Percentiles rank a stretch among this genome's conserved stretches.
Evolutionary conservation across 805 yeast genomes (phyloP).

Genomic region (Monosporozyma siamensis): DNA sequence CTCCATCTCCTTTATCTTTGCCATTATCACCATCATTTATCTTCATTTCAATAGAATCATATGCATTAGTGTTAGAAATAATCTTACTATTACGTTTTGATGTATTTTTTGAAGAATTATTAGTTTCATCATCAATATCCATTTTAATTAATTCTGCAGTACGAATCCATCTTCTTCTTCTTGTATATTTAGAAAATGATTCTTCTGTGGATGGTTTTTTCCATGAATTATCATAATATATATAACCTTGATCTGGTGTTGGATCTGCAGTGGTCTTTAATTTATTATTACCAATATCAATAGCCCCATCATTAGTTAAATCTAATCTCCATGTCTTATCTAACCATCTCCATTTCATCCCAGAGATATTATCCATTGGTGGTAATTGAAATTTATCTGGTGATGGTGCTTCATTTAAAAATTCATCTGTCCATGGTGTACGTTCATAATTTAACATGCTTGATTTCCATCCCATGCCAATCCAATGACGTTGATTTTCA

Average conservation of each 20-base stretch:
- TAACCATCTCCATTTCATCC: slow-evolving; percentile 90
- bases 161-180: slow-evolving; percentile 93
- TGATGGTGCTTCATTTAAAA: slow-evolving; percentile 72
- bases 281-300: slow-evolving; percentile 55
- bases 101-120: background rate
- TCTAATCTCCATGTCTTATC: slow-evolving; percentile 90
- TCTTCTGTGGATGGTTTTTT: slow-evolving; percentile 81
- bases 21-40: background rate
- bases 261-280: slow-evolving; percentile 56
- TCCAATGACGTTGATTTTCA: slow-evolving; percentile 95
- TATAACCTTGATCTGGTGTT: slow-evolving; percentile 70
- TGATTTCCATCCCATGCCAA: slow-evolving; percentile 97
- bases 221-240: slow-evolving; percentile 91
- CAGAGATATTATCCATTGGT: slow-evolving; percentile 43
- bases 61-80: background rate
- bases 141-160: slow-evolving; percentile 72
- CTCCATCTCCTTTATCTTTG: too few species aligned
- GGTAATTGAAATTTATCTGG: slow-evolving; percentile 81
- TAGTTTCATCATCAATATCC: background rate
- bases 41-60: slow-evolving; percentile 1
- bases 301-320: slow-evolving; percentile 78
- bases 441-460: slow-evolving; percentile 86
- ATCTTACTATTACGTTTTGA: background rate
- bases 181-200: slow-evolving; percentile 79
- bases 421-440: slow-evolving; percentile 95